Evolutionary conservation across 2,329 filamentous ascomycete species (phyloP), one percentile per base, ranked within the genome.

Genomic region (Verticillium isaacii): DNA sequence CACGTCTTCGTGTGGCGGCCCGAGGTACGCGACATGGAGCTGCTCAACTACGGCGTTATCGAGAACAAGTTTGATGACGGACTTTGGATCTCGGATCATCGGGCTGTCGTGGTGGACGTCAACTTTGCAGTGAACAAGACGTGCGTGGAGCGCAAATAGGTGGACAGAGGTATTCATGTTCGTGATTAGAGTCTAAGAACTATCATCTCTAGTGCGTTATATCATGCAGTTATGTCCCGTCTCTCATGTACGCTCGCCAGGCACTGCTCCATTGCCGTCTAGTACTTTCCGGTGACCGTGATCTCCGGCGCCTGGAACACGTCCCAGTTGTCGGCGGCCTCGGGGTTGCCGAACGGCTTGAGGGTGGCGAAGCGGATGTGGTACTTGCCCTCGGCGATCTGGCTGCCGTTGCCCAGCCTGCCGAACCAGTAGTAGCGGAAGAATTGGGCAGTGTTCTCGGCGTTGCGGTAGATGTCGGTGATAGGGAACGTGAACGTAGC

Each of bases 321-420:
- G 39, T 79, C 75, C 78, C 77, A 80, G 60, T 79, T 77, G 45
- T 74, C 74, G 1, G 77, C 72, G 12, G 77, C 71, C 6, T 72
- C 67, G 0, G 74, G 76, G 36, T 78, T 75, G 0, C 77, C 77
- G 34, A 79, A 79, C 1, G 77, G 76, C 37, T 73, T 70, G 17
- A 80, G 65, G 0, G 75, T 75, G 5, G 77, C 77, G 56, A 79
- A 76, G 11, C 77, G 76, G 68, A 79, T 75, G 41, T 52, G 32
- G 62, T 80, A 80, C 39, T 74, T 74, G 1, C 77, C 77, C 3
- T 76, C 72, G 6, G 69, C 68, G 57, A 80, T 78, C 60, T 73
- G 72, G 2, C 74, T 74, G 4, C 77, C 77, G 62, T 79, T 77
- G n/a, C 76, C 74, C 15, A 79, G 72, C 62, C 76, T 76, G 8